Base-by-base conservation (phyloP, 306 rosid species). In the Gleditsia sinensis region DNA sequence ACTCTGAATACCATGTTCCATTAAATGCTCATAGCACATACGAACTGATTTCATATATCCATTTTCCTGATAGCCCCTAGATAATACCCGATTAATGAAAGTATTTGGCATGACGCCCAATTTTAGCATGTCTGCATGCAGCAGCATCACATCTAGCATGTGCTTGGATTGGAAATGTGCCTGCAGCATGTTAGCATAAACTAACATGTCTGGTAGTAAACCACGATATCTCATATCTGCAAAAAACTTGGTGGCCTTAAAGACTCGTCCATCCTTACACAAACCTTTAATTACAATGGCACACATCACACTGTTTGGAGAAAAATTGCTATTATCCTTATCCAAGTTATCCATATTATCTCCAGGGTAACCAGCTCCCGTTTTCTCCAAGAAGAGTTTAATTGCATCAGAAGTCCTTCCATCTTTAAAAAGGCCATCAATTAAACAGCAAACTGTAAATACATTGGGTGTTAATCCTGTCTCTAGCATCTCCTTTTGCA, bases 121-220 rank as follows among this genome's bases (percentile, higher is more conserved):
- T 80, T 92, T 92, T 55, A 83, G 74, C 83, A 85, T 84, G 76
- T 90, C 94, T 8, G 90, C 87, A 75, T 92, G 98, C 75, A 92
- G 70, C 91, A 90, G 71, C 94, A 67, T 82, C 77, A 78, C 83
- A 84, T 88, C 83, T 45, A 86, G 19, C 67, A 76, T 56, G 43
- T 83, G 87, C 80, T 84, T 84, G 69, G 20, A 84, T 69, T 23
- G 86, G 56, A 85, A 79, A 76, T 80, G 86, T 51, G 85, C 87
- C 75, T 76, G 65, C 60, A 92, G 80, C 90, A 87, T 82, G 69
- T 67, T 71, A 34, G 25, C 61, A 77, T 88, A 92, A 72, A 87
- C 82, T 24, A 70, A 28, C 61, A 32, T 58, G 77, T 88, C 92
- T 59, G 91, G 86, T 75, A 21, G 75, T 77, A 86, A 82, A 67